These are phyloP conservation scores for Monosporascus sp. DNA, from an alignment of 2,329 filamentous ascomycete species.

Conservation along the genomic window DNA sequence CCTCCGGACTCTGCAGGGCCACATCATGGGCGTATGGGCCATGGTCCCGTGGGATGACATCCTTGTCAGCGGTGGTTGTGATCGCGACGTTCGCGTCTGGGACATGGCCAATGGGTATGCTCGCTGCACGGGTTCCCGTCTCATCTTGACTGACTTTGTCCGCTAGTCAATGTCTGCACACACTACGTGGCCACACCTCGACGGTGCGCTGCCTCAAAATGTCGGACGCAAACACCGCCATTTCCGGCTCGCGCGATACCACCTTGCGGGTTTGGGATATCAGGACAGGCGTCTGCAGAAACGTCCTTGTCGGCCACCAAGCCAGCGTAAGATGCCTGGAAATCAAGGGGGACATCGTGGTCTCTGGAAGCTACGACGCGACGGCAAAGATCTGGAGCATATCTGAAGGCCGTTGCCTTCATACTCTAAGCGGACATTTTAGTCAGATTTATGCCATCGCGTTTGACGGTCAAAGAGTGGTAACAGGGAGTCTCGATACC, in stretches of 20 bases:
- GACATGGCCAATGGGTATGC: conserved; percentile 85
- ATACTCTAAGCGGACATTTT: conserved; percentile 89
- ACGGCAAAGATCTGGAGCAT: conserved; percentile 98
- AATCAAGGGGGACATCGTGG: conserved; percentile 92
- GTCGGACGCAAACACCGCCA: conserved; percentile 89
- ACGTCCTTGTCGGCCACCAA: conserved; percentile 89
- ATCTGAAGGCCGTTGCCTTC: conserved; percentile 85
- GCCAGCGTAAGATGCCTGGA: conserved; percentile 92
- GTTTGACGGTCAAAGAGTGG: conserved; percentile 89
- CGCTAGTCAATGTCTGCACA: conserved; percentile 66
- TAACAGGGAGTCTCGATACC: conserved; percentile 92
- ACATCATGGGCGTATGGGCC: conserved; percentile 99
- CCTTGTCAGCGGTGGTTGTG: conserved; percentile 91
- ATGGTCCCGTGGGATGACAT: conserved; percentile 98
- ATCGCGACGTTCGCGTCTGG: conserved; percentile 95
- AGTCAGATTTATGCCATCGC: conserved; percentile 99
- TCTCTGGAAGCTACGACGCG: conserved; percentile 98
- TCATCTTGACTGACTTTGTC: conserved; percentile 21
- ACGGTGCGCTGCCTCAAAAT: conserved; percentile 97
- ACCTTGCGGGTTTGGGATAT: conserved; percentile 96
- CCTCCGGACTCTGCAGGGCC: conserved; percentile 83
- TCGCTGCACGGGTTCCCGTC: not conserved
- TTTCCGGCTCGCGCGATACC: conserved; percentile 93
- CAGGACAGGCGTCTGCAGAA: conserved; percentile 77
- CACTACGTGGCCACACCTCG: conserved; percentile 88